Percentiles rank a stretch among this genome's conserved stretches.
phyloP scores from a whole-genome alignment of 257 asterid species.

The Ilex aquifolium region DNA sequence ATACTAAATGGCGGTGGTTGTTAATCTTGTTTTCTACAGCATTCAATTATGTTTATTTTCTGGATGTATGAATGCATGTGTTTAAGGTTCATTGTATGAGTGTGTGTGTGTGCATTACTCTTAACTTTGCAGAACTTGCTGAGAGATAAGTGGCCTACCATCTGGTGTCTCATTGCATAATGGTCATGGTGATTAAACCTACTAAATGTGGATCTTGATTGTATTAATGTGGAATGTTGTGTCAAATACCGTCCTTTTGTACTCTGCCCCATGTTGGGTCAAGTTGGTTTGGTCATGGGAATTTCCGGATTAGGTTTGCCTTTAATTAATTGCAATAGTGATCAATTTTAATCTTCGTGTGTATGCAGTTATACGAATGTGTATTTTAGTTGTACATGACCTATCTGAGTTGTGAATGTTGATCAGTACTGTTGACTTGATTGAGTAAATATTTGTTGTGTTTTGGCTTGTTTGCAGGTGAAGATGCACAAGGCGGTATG shows the following conservation, averaged over 20 bases:
- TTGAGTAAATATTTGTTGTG: not conserved
- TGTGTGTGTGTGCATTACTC: not conserved
- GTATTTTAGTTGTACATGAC: too few relatives aligned
- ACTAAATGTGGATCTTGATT: not conserved
- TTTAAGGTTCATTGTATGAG: not conserved
- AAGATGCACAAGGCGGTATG: slow-evolving; percentile 40
- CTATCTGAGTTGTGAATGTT: too few relatives aligned
- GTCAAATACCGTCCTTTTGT: not conserved
- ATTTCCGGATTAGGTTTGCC: not conserved
- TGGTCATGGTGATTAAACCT: not conserved
- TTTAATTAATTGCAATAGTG: not conserved
- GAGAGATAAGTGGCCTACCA: not conserved
- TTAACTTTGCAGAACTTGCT: too few relatives aligned
- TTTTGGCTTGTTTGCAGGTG: slow-evolving; percentile 46
- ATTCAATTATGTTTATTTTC: not conserved
- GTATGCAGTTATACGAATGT: too few relatives aligned
- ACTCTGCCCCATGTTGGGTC: not conserved
- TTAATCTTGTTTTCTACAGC: not conserved
- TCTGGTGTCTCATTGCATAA: not conserved
- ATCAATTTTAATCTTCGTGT: too few relatives aligned
- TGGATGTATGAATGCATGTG: not conserved
- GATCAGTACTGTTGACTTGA: not conserved
- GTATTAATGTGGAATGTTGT: not conserved
- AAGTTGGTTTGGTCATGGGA: not conserved
- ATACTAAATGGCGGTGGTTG: not conserved